Percentiles rank a stretch among this genome's conserved stretches.
Evolutionary conservation across 352 stramenopile species (phyloP).

Genomic region (Pelagophyceae sp.): DNA sequence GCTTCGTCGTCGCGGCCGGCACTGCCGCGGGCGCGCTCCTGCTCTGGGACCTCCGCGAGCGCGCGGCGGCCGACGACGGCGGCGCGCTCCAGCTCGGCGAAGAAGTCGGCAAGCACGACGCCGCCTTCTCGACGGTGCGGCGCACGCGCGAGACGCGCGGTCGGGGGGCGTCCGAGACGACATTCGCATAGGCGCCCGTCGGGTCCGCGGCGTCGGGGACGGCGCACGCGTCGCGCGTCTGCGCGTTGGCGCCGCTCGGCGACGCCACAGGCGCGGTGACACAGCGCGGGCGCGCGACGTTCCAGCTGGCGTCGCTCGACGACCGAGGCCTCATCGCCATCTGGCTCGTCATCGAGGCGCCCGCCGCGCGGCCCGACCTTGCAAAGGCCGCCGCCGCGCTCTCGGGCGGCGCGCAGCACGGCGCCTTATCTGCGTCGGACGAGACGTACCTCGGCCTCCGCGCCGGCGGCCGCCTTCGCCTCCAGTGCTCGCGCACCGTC

Average conservation of each 20-base stretch:
- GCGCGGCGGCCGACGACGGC: background rate
- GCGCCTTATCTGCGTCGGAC: background rate
- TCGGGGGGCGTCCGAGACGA: too few species aligned
- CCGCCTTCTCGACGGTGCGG: background rate
- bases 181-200: too few species aligned
- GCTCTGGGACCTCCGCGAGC: background rate
- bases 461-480: background rate
- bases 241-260: background rate
- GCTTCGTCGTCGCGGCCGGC: background rate
- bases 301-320: background rate
- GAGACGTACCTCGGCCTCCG: background rate
- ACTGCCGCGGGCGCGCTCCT: background rate
- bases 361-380: too few species aligned
- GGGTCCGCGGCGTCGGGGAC: background rate
- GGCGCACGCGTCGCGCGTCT: background rate
- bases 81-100: background rate
- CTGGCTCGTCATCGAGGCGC: constrained; percentile 3
- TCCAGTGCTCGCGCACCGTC: background rate
- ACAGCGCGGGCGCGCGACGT: background rate
- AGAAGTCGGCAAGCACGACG: too few species aligned
- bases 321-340: background rate
- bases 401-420: too few species aligned
- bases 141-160: too few species aligned
- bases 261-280: background rate
- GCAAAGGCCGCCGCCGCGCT: background rate